Base-by-base conservation (phyloP, 176 grass and related monocot species). In the Cenchrus americanus region DNA sequence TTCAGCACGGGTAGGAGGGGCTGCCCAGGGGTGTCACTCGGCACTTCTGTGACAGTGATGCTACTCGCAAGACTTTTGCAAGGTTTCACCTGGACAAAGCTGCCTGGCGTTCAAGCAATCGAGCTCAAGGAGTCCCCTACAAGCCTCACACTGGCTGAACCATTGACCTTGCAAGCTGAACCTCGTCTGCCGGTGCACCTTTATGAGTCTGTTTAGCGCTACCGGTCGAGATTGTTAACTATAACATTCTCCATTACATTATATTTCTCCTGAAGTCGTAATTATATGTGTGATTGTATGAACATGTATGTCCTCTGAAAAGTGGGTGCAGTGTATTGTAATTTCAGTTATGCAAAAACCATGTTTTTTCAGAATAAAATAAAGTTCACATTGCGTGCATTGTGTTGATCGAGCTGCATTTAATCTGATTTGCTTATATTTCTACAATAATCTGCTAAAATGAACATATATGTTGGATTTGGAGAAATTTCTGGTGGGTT, bases 21-120 rank as follows among this genome's bases (percentile, higher is more conserved):
- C 3, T 92, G 90, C 18, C 69, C 84, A 5, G 89, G 65, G 0
- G 57, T 54, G 2, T 30, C 61, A 3, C 57, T 88, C 0, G 89
- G 89, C 10, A 79, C 34, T 1, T 48, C n/a, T 0, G 73, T 88
- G 11, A 88, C 77, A 1, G 65, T 83, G 42, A 92, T 88, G 82
- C 19, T 83, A 6, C 44, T 92, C 19, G 86, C 82, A 10, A 88
- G 90, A 57, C 72, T 88, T 64, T 21, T 92, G 30, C 90, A 88
- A 11, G 82, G 79, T 6, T 92, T 88, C 24, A 72, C n/a, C 0
- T 88, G 90, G 90, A 85, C 7, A 8, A 48, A 54, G 7, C 69
- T 53, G 0, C 12, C 11, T 6, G 66, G 67, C 1, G 53, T 21
- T 23, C 21, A 17, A 0, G 4, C 23, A 32, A 83, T 75, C 14